Evolutionary conservation across 2,329 filamentous ascomycete genomes (phyloP).

Genomic region (Ilyonectria sp.): DNA sequence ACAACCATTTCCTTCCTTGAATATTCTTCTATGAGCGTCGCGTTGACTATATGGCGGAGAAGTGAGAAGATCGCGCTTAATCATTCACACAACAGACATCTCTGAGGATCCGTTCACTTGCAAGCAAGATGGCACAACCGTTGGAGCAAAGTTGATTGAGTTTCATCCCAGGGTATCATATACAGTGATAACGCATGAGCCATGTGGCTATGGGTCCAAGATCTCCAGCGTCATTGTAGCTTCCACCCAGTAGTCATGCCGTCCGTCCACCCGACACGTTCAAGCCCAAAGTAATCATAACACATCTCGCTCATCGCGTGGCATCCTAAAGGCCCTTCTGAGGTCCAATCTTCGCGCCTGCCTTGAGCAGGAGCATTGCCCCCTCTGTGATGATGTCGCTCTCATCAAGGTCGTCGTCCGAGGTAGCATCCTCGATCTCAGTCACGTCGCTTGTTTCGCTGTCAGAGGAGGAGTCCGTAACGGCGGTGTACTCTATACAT

Average conservation of each 20-base stretch:
- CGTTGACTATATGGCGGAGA: background rate
- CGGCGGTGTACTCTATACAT: constrained; percentile 40
- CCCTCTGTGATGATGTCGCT: constrained; percentile 5
- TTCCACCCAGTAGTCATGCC: background rate
- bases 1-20: background rate
- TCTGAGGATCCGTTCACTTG: background rate
- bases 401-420: constrained; percentile 32
- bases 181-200: constrained; percentile 4
- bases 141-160: background rate
- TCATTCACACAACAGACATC: no score
- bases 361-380: constrained; percentile 8
- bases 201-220: background rate
- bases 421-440: constrained; percentile 27
- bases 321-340: background rate
- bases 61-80: no score
- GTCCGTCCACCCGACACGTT: background rate
- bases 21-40: background rate
- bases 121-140: background rate
- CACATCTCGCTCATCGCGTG: constrained; percentile 2
- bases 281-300: constrained; percentile 12
- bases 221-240: background rate
- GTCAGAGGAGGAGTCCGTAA: constrained; percentile 37
- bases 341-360: background rate
- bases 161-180: background rate
- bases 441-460: constrained; percentile 18